These are phyloP conservation scores for Trypanosoma brucei DNA, from an alignment of 208 protist genomes.

Conservation along the genomic window DNA sequence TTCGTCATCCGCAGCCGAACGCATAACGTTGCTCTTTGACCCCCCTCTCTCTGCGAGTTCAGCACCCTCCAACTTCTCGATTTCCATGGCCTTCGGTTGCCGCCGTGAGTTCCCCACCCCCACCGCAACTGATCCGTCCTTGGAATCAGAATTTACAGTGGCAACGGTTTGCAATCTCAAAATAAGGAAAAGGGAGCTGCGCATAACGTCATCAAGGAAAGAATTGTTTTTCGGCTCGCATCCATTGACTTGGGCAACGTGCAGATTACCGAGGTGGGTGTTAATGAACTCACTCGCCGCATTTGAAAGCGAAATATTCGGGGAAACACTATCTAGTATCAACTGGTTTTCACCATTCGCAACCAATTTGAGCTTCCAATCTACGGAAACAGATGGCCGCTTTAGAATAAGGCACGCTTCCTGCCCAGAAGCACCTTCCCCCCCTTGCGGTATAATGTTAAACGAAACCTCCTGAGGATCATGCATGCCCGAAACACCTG, in stretches of 20 bases:
- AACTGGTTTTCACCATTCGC: conserved; percentile 6
- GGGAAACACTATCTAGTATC: conserved; percentile 26
- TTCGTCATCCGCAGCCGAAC: conserved; percentile 25
- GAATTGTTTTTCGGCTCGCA: conserved; percentile 9
- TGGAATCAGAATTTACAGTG: conserved; percentile 7
- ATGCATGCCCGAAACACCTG: conserved; percentile 19
- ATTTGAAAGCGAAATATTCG: conserved; percentile 33
- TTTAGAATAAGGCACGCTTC: conserved; percentile 49
- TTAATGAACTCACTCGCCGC: conserved; percentile 43
- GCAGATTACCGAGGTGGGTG: conserved; percentile 29
- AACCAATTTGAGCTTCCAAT: conserved; percentile 48
- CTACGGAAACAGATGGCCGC: conserved; percentile 32
- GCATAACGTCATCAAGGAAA: conserved; percentile 21
- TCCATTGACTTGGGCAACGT: conserved; percentile 42
- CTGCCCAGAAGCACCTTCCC: conserved; percentile 46
- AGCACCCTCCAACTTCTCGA: neutral
- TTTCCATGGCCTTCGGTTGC: neutral
- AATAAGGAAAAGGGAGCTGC: conserved; percentile 23
- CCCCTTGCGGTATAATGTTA: conserved; percentile 40
- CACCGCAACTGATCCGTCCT: conserved; percentile 2
- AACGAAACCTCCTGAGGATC: conserved; percentile 48
- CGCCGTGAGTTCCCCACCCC: neutral
- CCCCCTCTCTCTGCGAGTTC: conserved; percentile 4
- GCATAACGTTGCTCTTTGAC: neutral
- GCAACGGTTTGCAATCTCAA: conserved; percentile 30